Conservation (phyloP, 441 rosid genomes). For the Bocquillonia castaneifolia region DNA sequence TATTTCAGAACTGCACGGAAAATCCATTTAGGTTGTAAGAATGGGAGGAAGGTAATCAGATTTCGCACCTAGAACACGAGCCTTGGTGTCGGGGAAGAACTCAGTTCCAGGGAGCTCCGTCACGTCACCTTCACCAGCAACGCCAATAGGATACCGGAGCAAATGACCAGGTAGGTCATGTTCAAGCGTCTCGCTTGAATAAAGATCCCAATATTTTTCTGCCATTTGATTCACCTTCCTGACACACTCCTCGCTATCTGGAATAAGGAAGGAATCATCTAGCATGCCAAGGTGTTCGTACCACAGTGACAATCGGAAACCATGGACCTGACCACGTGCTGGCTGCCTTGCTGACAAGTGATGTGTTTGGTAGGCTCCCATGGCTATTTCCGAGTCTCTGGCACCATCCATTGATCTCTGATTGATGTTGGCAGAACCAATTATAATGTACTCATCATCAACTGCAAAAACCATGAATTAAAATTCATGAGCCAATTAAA, state of each 20-base stretch:
- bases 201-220: constrained; percentile 88
- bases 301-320: constrained; percentile 95
- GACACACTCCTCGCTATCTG: constrained; percentile 63
- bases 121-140: constrained; percentile 60
- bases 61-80: constrained; percentile 71
- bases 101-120: constrained; percentile 65
- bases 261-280: constrained; percentile 66
- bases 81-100: constrained; percentile 91
- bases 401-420: constrained; percentile 99
- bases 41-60: constrained; percentile 93
- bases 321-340: constrained; percentile 92
- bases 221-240: constrained; percentile 69
- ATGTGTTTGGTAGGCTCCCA: constrained; percentile 95
- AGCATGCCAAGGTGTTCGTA: constrained; percentile 97
- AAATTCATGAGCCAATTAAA: constrained; percentile 7
- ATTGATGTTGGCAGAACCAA: constrained; percentile 98
- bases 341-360: constrained; percentile 78
- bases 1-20: constrained; percentile 4
- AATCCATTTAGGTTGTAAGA: constrained; percentile 64
- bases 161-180: constrained; percentile 90
- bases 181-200: constrained; percentile 74
- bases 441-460: constrained; percentile 88
- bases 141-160: constrained; percentile 82
- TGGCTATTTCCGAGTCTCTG: constrained; percentile 95
- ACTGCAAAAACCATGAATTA: constrained; percentile 43